Evolutionary conservation across 345 rosid genomes (phyloP).

Genomic region (Rhodamnia rubescens): DNA sequence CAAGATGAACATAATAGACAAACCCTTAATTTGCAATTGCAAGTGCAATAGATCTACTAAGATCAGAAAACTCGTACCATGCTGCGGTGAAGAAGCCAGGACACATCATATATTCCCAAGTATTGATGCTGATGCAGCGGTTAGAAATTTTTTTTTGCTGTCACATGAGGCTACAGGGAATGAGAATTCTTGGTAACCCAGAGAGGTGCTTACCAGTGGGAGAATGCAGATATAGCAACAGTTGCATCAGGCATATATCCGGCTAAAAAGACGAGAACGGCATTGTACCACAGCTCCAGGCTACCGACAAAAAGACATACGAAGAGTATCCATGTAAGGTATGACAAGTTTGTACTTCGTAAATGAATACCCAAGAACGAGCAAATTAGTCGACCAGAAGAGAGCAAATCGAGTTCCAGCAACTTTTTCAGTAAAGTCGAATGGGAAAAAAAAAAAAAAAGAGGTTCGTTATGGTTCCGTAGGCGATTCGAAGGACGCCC

Average conservation of each 20-base stretch:
- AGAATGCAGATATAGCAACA: slow-evolving; percentile 37
- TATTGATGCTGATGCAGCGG: slow-evolving; percentile 30
- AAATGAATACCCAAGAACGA: background rate
- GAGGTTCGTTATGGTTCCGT: background rate
- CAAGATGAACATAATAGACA: background rate
- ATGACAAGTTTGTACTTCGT: background rate
- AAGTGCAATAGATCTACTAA: background rate
- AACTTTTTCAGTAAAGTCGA: background rate
- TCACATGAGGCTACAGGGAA: background rate
- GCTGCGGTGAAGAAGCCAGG: slow-evolving; percentile 43
- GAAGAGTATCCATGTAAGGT: background rate
- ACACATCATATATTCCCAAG: slow-evolving; percentile 45
- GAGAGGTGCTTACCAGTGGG: slow-evolving; percentile 26
- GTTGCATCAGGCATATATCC: slow-evolving; percentile 43
- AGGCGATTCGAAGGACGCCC: background rate
- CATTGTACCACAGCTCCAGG: slow-evolving; percentile 49
- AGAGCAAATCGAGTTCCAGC: background rate
- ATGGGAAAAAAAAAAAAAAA: background rate
- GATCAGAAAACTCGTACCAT: slow-evolving; percentile 15
- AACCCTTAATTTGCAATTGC: background rate
- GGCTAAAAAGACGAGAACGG: slow-evolving; percentile 38
- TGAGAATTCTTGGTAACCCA: background rate
- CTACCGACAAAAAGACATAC: slow-evolving; percentile 7
- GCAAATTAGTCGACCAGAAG: background rate
- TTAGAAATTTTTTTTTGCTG: background rate